These are phyloP conservation scores for Fusarium buxicola DNA, from an alignment of 2,329 filamentous ascomycete species.

Conservation along the genomic window DNA sequence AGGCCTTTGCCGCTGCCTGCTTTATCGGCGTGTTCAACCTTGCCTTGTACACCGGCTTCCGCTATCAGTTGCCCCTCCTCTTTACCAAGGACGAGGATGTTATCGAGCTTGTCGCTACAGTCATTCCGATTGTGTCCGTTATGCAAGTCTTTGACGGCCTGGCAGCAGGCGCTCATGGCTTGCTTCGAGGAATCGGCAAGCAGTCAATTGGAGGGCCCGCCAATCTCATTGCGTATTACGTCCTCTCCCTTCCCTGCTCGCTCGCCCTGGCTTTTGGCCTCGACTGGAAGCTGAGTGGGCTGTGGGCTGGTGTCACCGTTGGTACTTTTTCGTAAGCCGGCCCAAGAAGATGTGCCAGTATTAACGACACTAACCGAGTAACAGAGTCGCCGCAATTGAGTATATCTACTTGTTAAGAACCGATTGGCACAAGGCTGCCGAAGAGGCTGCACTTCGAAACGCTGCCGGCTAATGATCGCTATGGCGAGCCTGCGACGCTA, in stretches of 20 bases:
- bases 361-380: conserved; percentile 16
- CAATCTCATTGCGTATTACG: conserved; percentile 88
- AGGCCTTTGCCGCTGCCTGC: conserved; percentile 71
- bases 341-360: neutral
- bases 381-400: conserved; percentile 65
- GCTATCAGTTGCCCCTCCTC: conserved; percentile 79
- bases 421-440: conserved; percentile 65
- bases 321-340: conserved; percentile 71
- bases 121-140: conserved; percentile 83
- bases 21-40: conserved; percentile 85
- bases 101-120: conserved; percentile 72
- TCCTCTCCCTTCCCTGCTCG: conserved; percentile 84
- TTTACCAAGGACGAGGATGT: conserved; percentile 82
- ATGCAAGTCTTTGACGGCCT: conserved; percentile 93
- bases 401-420: conserved; percentile 64
- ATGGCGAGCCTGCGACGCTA: too few species aligned
- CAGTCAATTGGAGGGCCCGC: conserved; percentile 92
- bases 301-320: conserved; percentile 84
- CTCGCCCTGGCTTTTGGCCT: conserved; percentile 82
- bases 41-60: conserved; percentile 73
- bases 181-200: conserved; percentile 86
- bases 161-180: conserved; percentile 82
- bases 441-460: conserved; percentile 65
- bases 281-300: conserved; percentile 79
- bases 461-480: conserved; percentile 55